A percentile compares a stretch with the other conserved stretches of the same genome.
phyloP scores from a whole-genome alignment of 1,284 basidiomycete genomes.

The Volvariella surrecta region DNA sequence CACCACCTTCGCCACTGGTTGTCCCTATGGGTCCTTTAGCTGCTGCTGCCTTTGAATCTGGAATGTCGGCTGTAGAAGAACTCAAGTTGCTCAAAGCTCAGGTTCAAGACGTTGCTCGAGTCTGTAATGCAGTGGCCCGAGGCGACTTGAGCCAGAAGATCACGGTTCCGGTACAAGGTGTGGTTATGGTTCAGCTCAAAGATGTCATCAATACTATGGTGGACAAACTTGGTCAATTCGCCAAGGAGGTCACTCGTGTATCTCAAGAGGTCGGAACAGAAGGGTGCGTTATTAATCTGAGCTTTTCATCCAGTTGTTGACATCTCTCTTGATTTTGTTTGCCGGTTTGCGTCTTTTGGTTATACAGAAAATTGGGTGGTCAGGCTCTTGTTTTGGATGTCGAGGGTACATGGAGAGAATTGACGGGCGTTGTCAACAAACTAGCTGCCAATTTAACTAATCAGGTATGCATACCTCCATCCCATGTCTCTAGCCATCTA shows the following conservation, averaged over 20 bases:
- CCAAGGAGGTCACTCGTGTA: slow-evolving; percentile 80
- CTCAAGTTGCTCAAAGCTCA: slow-evolving; percentile 79
- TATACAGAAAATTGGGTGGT: slow-evolving; percentile 72
- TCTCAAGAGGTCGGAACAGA: slow-evolving; percentile 91
- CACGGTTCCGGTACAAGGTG: slow-evolving; percentile 91
- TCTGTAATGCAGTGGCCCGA: slow-evolving; percentile 92
- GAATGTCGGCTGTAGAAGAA: slow-evolving; percentile 70
- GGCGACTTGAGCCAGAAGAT: slow-evolving; percentile 96
- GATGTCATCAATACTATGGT: slow-evolving; percentile 98
- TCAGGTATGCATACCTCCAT: slow-evolving; percentile 39
- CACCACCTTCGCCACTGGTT: slow-evolving; percentile 29
- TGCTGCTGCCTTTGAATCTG: slow-evolving; percentile 52
- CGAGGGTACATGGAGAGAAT: slow-evolving; percentile 90
- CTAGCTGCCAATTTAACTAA: slow-evolving; percentile 91
- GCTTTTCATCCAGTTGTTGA: slow-evolving; percentile 10
- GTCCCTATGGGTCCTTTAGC: slow-evolving; percentile 48
- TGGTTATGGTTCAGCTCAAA: slow-evolving; percentile 96
- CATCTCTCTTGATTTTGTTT: slow-evolving; percentile 9
- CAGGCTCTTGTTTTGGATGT: slow-evolving; percentile 91
- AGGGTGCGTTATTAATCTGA: slow-evolving; percentile 37
- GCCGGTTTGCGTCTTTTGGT: slow-evolving; percentile 6
- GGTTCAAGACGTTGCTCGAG: slow-evolving; percentile 79
- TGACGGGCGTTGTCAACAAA: slow-evolving; percentile 87
- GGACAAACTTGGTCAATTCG: slow-evolving; percentile 75
- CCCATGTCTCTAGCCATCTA: not conserved